Evolutionary conservation across 306 rosid species (phyloP).

Genomic region (Prinsepia uniflora): DNA sequence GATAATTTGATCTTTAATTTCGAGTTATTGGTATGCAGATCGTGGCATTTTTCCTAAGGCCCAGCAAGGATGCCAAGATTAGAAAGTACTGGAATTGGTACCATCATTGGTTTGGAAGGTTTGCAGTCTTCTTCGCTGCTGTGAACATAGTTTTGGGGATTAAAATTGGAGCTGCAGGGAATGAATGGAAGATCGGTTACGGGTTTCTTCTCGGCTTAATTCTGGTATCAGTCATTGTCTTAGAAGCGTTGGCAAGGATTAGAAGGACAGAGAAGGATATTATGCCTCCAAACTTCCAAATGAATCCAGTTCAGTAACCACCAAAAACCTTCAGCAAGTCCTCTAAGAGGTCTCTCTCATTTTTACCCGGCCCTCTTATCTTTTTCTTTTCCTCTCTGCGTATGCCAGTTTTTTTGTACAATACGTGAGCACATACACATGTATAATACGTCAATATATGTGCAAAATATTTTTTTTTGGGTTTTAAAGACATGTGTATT

Average conservation of each 20-base stretch:
- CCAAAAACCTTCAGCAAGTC: constrained; percentile 14
- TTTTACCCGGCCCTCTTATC: neutral
- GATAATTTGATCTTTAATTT: neutral
- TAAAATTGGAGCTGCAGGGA: constrained; percentile 71
- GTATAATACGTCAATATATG: no score
- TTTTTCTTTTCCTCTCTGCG: neutral
- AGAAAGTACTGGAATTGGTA: constrained; percentile 87
- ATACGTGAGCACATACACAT: no score
- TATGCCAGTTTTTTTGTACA: no score
- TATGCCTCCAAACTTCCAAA: constrained; percentile 56
- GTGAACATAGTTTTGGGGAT: constrained; percentile 86
- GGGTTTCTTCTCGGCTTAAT: constrained; percentile 70
- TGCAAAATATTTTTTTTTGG: no score
- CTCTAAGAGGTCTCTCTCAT: constrained; percentile 28
- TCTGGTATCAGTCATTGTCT: constrained; percentile 53
- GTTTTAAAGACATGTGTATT: no score
- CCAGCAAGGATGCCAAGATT: constrained; percentile 62
- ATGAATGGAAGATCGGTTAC: constrained; percentile 74
- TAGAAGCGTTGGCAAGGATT: constrained; percentile 68
- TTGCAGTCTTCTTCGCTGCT: constrained; percentile 82
- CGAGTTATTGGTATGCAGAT: constrained; percentile 41
- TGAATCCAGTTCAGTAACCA: constrained; percentile 42
- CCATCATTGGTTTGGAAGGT: constrained; percentile 87
- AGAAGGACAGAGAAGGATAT: constrained; percentile 53
- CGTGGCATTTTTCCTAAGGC: constrained; percentile 75